phyloP scores from a whole-genome alignment of 2,329 filamentous ascomycete species.

The Emmonsia crescens region DNA sequence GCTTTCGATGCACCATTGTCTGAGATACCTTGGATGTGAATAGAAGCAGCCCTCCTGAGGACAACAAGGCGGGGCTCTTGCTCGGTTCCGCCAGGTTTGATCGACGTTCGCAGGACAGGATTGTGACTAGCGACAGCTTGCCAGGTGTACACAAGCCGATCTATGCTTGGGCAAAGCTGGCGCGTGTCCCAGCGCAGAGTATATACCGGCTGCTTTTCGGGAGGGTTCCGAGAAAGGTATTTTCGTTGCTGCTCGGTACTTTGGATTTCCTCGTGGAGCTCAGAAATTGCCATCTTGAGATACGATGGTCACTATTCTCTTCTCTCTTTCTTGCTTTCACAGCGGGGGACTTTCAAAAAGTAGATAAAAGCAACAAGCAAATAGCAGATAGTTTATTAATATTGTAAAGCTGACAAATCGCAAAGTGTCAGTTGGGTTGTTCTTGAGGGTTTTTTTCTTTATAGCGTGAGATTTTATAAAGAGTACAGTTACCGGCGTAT shows the following conservation, averaged over 20 bases:
- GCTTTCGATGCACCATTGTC: not conserved
- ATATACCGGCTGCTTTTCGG: not conserved
- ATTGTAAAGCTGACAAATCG: not conserved
- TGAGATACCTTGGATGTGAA: not conserved
- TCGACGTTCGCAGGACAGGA: constrained; percentile 1
- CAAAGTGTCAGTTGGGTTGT: not conserved
- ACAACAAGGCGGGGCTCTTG: not conserved
- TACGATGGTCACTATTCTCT: not conserved
- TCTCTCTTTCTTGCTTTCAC: not conserved
- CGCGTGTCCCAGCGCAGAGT: not conserved
- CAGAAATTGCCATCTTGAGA: not conserved
- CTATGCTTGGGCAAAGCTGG: not conserved
- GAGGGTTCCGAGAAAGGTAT: not conserved
- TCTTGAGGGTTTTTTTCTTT: not conserved
- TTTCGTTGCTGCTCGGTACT: not conserved
- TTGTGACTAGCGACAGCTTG: constrained; percentile 5
- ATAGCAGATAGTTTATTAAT: not conserved
- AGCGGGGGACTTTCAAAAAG: not conserved
- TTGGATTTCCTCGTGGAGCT: not conserved
- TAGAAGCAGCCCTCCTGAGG: not conserved
- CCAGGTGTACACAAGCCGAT: constrained; percentile 3
- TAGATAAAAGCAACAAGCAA: not conserved
- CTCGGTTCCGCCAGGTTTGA: not conserved
- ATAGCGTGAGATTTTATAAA: not conserved
- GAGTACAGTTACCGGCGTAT: not conserved